These are phyloP conservation scores for Tylopilus rubrobrunneus DNA, from an alignment of 768 basidiomycete species.

Conservation along the genomic window DNA sequence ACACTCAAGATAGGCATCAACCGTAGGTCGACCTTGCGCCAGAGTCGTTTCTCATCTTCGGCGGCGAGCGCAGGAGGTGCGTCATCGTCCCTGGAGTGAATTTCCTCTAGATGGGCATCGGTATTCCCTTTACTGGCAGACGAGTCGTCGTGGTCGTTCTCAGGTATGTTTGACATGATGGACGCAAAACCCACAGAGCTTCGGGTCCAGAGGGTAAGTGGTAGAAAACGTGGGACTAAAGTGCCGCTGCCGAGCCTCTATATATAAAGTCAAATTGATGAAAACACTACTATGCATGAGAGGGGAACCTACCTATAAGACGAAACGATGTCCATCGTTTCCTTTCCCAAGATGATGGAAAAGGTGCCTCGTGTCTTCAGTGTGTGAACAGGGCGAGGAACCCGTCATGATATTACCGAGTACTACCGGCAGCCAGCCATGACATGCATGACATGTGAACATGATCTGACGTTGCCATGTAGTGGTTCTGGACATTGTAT, in stretches of 20 bases:
- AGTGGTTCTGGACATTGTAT: not conserved
- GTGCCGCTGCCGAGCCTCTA: not conserved
- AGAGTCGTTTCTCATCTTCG: slow-evolving; percentile 50
- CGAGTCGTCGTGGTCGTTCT: not conserved
- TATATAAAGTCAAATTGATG: not conserved
- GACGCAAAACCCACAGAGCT: not conserved
- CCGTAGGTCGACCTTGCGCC: slow-evolving; percentile 55
- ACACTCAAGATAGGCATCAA: slow-evolving; percentile 56
- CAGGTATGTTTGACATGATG: not conserved
- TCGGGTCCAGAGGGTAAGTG: not conserved
- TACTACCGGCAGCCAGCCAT: not conserved
- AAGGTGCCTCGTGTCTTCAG: not conserved
- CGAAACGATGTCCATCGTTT: not conserved
- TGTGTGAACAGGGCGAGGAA: not conserved
- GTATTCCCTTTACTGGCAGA: not conserved
- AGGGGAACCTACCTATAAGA: not conserved
- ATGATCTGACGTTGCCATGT: not conserved
- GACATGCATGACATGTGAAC: not conserved
- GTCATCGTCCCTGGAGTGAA: not conserved
- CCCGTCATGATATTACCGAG: too few relatives aligned
- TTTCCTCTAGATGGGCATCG: not conserved
- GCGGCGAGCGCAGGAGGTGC: slow-evolving; percentile 7
- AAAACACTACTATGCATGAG: not conserved
- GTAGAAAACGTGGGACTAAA: not conserved
- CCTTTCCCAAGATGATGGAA: not conserved